Base-by-base conservation (phyloP, 306 rosid species). In the Albizia julibrissin region DNA sequence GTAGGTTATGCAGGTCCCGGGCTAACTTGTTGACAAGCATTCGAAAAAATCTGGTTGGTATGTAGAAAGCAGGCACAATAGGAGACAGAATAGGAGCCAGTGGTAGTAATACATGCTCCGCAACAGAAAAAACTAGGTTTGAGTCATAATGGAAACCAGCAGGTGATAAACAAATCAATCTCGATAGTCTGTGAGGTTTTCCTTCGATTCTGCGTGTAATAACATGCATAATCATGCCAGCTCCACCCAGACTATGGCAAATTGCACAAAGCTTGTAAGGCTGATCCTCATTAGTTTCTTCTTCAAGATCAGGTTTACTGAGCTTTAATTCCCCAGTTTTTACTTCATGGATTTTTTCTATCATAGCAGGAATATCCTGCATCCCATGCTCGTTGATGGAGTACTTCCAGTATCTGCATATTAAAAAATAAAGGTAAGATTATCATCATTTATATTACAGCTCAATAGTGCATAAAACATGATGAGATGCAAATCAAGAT, bases 21-120 rank as follows among this genome's bases (percentile, higher is more conserved):
- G 92, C 96, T 84, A 91, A 68, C 88, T 91, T 90, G 90, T 90
- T 88, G 61, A 92, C 83, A 77, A 90, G 92, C 97, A 92, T 92
- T 15, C 94, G 92, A 62, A 88, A 92, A 76, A 92, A 89, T 81
- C 89, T 89, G 69, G 97, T 90, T 2, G 94, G 97, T 77, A 90
- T 90, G 59, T 91, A 92, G 83, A 92, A 81, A 65, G 87, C 91
- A 31, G 94, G 92, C 37, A 92, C 72, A 80, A 92, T 11, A 3
- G 85, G 90, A 73, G 82, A 81, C 77, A 92, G 42, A 84, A 90
- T 33, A 8, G 94, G 94, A 82, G 87, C 89, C 77, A 82, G 65
- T 33, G 82, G 75, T 72, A 89, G 82, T 42, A 91, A 73, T 19
- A 85, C 56, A 19, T 62, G 71, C 80, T 90, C 92, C 19, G 77